Percentiles rank a stretch among this genome's conserved stretches.
Evolutionary conservation across 2,329 filamentous ascomycete species (phyloP).

Genomic region (Arthrobotrys sphaeroides): DNA sequence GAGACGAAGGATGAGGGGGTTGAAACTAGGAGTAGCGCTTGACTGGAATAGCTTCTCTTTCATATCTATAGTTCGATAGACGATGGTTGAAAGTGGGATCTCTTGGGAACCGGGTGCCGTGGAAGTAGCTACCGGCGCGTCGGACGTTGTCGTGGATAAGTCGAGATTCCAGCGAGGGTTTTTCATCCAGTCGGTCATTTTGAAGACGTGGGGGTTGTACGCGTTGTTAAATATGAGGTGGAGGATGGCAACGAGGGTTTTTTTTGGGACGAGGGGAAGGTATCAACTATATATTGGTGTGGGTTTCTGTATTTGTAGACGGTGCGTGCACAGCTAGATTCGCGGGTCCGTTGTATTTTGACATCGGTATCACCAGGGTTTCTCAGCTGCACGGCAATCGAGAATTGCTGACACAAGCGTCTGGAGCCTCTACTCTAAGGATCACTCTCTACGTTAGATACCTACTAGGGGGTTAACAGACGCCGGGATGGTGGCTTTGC

Average conservation of each 20-base stretch:
- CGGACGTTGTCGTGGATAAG: not conserved
- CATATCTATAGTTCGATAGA: constrained; percentile 32
- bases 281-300: not conserved
- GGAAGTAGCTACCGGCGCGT: not conserved
- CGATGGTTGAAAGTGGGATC: constrained; percentile 43
- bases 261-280: not conserved
- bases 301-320: not conserved
- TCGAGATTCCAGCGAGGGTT: constrained; percentile 48
- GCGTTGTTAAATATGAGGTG: constrained; percentile 3
- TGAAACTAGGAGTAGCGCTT: constrained; percentile 19
- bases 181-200: constrained; percentile 43
- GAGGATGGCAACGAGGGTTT: not conserved
- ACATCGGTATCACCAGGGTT: constrained; percentile 22
- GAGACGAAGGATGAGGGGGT: constrained; percentile 31
- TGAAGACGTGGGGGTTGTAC: not conserved
- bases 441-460: not conserved
- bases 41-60: not conserved
- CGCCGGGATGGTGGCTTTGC: not conserved
- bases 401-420: constrained; percentile 22
- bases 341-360: not conserved
- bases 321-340: no score
- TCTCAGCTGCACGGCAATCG: constrained; percentile 22
- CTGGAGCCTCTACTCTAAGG: not conserved
- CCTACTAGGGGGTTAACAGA: not conserved
- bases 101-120: not conserved